These are phyloP conservation scores for Plasmodium gaboni DNA, from an alignment of 169 alveolate species.

Conservation along the genomic window DNA sequence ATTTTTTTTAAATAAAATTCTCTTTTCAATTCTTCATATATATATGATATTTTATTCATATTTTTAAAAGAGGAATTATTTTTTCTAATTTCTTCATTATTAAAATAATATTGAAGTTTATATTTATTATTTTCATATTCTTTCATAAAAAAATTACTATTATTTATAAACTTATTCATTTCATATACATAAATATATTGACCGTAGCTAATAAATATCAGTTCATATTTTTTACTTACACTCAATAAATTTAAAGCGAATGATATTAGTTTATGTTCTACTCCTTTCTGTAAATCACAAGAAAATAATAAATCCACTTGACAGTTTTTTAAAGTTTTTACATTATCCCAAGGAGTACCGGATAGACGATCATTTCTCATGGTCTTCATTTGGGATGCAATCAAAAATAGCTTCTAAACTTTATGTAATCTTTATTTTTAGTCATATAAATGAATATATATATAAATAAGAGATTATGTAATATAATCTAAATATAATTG, in stretches of 20 bases:
- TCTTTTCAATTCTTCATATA: conserved; percentile 51
- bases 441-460: too few relatives aligned
- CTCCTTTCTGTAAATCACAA: conserved; percentile 25
- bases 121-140: conserved; percentile 3
- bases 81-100: conserved; percentile 35
- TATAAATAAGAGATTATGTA: too few relatives aligned
- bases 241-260: conserved; percentile 59
- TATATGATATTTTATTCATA: conserved; percentile 44
- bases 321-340: conserved; percentile 29
- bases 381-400: neutral
- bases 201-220: conserved; percentile 52
- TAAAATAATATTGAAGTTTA: conserved; percentile 8
- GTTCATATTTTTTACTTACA: conserved; percentile 69
- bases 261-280: conserved; percentile 52
- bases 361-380: too few relatives aligned
- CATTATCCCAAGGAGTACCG: conserved; percentile 65
- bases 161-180: conserved; percentile 30
- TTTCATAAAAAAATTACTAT: conserved; percentile 1
- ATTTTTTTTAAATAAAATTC: conserved; percentile 26
- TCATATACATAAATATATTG: conserved; percentile 57
- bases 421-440: too few relatives aligned
- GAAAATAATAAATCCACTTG: conserved; percentile 27
- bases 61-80: conserved; percentile 40
- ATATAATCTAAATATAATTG: too few relatives aligned
- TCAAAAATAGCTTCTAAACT: too few relatives aligned